Percentiles rank a stretch among this genome's conserved stretches.
Evolutionary conservation across 176 grass and related monocot genomes (phyloP).

Genomic region (Neostapfia colusana): DNA sequence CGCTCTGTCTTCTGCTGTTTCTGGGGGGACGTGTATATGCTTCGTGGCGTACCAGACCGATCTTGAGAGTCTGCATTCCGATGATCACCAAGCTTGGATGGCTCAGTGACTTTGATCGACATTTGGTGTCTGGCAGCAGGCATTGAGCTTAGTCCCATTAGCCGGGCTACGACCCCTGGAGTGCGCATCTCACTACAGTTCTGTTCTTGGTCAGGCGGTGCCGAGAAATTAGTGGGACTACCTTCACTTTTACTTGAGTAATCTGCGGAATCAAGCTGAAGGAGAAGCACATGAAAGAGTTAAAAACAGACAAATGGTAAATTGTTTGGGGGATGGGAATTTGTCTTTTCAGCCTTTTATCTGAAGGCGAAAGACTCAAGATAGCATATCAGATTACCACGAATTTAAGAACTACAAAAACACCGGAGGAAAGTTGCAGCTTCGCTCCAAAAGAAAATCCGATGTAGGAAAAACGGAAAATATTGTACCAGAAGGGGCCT

Average conservation of each 20-base stretch:
- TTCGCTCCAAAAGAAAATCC: not conserved
- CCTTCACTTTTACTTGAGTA: conserved; percentile 33
- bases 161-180: conserved; percentile 61
- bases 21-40: conserved; percentile 43
- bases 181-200: conserved; percentile 27
- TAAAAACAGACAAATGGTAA: not conserved
- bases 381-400: not conserved
- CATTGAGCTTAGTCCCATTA: conserved; percentile 85
- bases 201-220: conserved; percentile 24
- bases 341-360: not conserved
- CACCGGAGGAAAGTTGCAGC: not conserved
- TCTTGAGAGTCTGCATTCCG: conserved; percentile 23
- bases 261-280: conserved; percentile 48
- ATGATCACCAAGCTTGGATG: conserved; percentile 10
- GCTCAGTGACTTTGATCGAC: conserved; percentile 15
- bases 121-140: conserved; percentile 36
- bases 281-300: conserved; percentile 4
- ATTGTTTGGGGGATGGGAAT: not conserved
- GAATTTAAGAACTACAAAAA: not conserved
- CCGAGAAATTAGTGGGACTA: not conserved
- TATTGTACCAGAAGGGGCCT: conserved; percentile 34
- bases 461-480: not conserved
- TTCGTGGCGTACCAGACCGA: conserved; percentile 7
- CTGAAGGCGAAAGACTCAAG: not conserved
- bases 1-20: conserved; percentile 49